Percentiles rank a stretch among this genome's conserved stretches.
Conservation (phyloP, 2,329 filamentous ascomycete genomes). For the Phyllosticta capitalensis region DNA sequence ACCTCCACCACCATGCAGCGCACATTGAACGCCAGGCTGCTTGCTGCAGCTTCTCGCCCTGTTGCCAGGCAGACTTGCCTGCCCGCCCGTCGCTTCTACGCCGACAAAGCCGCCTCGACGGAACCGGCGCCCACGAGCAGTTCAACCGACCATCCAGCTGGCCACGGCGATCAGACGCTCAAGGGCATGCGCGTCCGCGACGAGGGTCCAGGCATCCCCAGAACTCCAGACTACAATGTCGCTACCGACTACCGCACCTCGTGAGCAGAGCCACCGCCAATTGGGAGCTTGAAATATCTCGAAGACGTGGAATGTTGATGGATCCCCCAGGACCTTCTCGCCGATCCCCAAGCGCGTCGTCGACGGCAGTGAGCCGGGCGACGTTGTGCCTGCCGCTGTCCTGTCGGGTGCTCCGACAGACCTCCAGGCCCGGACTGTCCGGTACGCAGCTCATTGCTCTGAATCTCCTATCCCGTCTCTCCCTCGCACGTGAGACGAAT, state of each 20-base stretch:
- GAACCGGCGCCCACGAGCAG: constrained; percentile 22
- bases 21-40: constrained; percentile 31
- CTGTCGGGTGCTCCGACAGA: constrained; percentile 90
- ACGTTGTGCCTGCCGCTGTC: constrained; percentile 68
- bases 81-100: constrained; percentile 24
- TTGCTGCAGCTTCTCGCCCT: constrained; percentile 20
- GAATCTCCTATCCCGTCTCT: background rate
- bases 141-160: constrained; percentile 28
- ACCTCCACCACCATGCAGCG: constrained; percentile 7
- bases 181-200: background rate
- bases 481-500: background rate
- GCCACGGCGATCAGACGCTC: constrained; percentile 9
- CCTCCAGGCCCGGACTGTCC: constrained; percentile 84
- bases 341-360: constrained; percentile 83
- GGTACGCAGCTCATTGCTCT: constrained; percentile 46
- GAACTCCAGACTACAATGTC: constrained; percentile 68
- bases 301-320: constrained; percentile 16
- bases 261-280: constrained; percentile 43
- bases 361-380: constrained; percentile 76
- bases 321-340: constrained; percentile 62
- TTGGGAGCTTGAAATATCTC: background rate
- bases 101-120: constrained; percentile 13
- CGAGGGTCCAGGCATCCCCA: constrained; percentile 40
- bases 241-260: constrained; percentile 83
- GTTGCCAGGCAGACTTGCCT: constrained; percentile 20